phyloP scores from a whole-genome alignment of 2,329 filamentous ascomycete genomes.

The Pseudocercospora cruenta region DNA sequence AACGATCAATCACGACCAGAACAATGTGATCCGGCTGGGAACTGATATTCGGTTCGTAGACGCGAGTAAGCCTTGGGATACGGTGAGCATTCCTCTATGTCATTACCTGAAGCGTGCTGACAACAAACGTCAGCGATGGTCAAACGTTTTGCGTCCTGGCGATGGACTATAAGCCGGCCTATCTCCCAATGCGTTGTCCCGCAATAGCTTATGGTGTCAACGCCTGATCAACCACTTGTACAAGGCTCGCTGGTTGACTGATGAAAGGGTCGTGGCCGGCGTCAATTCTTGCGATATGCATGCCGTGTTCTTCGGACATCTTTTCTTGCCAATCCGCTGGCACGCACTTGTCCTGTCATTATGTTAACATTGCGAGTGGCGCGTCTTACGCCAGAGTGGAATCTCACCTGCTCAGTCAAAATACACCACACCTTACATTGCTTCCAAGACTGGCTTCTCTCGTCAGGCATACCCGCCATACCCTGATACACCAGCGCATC shows the following conservation, averaged over 20 bases:
- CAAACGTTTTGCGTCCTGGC: background rate
- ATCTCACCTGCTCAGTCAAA: background rate
- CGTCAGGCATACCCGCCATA: background rate
- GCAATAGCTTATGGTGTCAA: background rate
- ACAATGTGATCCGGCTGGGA: slow-evolving; percentile 45
- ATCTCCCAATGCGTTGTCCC: background rate
- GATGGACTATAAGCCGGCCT: background rate
- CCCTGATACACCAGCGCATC: background rate
- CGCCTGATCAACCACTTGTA: background rate
- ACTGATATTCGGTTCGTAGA: slow-evolving; percentile 46
- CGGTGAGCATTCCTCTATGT: background rate
- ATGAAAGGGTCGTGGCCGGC: background rate
- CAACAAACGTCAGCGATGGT: background rate
- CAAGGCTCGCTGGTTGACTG: background rate
- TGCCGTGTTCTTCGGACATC: background rate
- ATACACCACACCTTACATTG: background rate
- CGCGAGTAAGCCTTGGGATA: background rate
- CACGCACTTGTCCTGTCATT: background rate
- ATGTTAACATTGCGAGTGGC: background rate
- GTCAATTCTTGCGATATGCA: background rate
- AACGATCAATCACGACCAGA: slow-evolving; percentile 46
- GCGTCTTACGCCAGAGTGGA: background rate
- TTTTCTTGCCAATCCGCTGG: background rate
- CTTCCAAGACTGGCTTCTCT: background rate
- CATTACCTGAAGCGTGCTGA: too few relatives aligned